These are phyloP conservation scores for Citrus inodora DNA, from an alignment of 345 rosid genomes.

Conservation along the genomic window DNA sequence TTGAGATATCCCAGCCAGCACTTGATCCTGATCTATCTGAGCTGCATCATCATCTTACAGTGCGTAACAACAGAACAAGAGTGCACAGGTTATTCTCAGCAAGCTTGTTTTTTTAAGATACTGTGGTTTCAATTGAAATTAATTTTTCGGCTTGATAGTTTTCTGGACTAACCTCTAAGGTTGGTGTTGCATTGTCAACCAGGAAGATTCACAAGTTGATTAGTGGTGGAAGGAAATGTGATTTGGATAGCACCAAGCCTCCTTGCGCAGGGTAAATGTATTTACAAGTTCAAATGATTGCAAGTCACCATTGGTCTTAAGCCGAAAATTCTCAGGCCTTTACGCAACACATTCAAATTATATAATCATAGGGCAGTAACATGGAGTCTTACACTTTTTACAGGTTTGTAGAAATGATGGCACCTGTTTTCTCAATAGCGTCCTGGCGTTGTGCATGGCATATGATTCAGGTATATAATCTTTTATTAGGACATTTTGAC, in stretches of 20 bases:
- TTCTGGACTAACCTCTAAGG: neutral
- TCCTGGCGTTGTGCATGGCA: constrained; percentile 84
- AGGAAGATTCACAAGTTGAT: constrained; percentile 41
- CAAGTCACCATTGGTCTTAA: neutral
- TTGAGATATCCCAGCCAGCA: constrained; percentile 88
- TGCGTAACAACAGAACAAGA: constrained; percentile 36
- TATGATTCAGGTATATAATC: constrained; percentile 65
- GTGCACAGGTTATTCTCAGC: constrained; percentile 50
- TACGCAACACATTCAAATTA: neutral
- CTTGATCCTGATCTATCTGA: constrained; percentile 55
- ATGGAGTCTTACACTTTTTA: constrained; percentile 5
- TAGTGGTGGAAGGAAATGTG: constrained; percentile 33
- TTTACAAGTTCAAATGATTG: neutral
- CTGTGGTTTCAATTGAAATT: neutral
- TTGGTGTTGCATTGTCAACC: constrained; percentile 5
- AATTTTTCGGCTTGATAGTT: neutral
- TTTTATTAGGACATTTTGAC: neutral
- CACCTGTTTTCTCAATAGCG: constrained; percentile 83
- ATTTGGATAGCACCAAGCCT: constrained; percentile 42
- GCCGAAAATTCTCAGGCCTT: neutral
- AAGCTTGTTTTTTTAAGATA: neutral
- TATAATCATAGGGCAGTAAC: neutral
- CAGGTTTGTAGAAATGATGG: constrained; percentile 91
- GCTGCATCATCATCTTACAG: constrained; percentile 63
- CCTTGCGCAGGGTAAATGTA: constrained; percentile 55